Base-by-base conservation (phyloP, 164 flowering plant species). In the Annona cherimola region DNA sequence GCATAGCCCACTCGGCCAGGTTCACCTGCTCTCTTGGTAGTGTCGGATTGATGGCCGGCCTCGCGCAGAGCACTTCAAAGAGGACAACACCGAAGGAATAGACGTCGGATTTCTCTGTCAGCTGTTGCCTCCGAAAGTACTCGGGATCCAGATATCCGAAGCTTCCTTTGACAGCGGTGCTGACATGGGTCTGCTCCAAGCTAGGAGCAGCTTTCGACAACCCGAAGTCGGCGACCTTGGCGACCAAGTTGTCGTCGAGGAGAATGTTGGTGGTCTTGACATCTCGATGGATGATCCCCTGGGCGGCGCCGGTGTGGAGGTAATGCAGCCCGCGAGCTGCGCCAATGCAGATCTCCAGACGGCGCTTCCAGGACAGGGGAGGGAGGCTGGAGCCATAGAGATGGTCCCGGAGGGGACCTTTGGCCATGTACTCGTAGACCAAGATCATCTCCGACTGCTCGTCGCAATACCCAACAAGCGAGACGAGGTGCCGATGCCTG, bases 341-440 rank as follows among this genome's bases (percentile, higher is more conserved):
- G n/a, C 98, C 98, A 65, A 93, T 93, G 84, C 98, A 93, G 55
- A 93, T 87, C 73, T 93, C 98, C 8, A 93, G 96, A 45, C 98
- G 82, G 66, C 88, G 97, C 84, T 87, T 91, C 98, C 98, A 93
- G 2, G 89, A 76, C 6, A 93, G 84, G 7, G 91, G 73, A 19
- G 92, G 94, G 1, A 93, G 90, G 73, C 85, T 88, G 4, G 98
- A 76, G 59, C 95, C 97, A 59, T 91, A 93, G 42, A 93, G 88
- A 74, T 93, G 98, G 75, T 94, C 90, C 76, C 97, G 80, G n/a
- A 93, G 86, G 1, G 98, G 95, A 45, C 98, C 98, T 75, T 91
- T 93, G 3, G 95, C 97, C 98, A 93, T 93, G 85, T 85, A 93
- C 59, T 93, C 98, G 45, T 93, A 93, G 42, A 93, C 94, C 66